Evolutionary conservation across 805 yeast genomes (phyloP), one percentile per base, ranked within the genome.

Genomic region (Saturnispora serradocipensis): DNA sequence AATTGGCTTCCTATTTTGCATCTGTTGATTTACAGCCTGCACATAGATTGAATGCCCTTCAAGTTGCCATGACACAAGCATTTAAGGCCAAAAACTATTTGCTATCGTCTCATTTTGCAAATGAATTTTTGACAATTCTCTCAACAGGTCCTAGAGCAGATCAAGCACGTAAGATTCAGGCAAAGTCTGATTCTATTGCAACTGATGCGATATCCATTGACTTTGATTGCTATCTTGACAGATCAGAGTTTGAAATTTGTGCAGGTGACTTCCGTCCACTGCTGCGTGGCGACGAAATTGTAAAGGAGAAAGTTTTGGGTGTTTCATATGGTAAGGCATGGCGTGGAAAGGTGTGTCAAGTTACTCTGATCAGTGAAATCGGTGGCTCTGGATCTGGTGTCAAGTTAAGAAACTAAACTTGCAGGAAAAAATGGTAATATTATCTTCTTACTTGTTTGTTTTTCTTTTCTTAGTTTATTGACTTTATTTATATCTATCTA

Each of bases 321-420:
- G 95, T 98, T 51, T 81, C 78, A 64, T 95, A 93, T 65, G 86
- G 85, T 58, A 73, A 81, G 7, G 75, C 79, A 52, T 84, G 82
- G 64, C 82, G 84, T 73, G 98, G 97, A 48, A 78, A 80, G 59
- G 62, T 88, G 36, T 91, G 96, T 70, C 71, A 70, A 47, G 81
- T 93, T 55, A 86, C 97, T 1, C 67, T 75, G 48, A 73, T 95
- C 55, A 84, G 97, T 4, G 72, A 76, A 50, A 81, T 93, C 57
- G 99, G 99, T 18, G 88, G 91, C 15, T 87, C 93, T 18, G 93
- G 96, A 10, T 84, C 96, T 11, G 98, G 98, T 22, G 76, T 91
- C 62, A 81, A 95, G 56, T 74, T 78, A 18, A 52, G 45, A 36
- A 49, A 50, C 24, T 52, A 36, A 52, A 39, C 16, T 4, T 30